phyloP scores from a whole-genome alignment of 345 rosid genomes.

The Lenwebbia sp. region DNA sequence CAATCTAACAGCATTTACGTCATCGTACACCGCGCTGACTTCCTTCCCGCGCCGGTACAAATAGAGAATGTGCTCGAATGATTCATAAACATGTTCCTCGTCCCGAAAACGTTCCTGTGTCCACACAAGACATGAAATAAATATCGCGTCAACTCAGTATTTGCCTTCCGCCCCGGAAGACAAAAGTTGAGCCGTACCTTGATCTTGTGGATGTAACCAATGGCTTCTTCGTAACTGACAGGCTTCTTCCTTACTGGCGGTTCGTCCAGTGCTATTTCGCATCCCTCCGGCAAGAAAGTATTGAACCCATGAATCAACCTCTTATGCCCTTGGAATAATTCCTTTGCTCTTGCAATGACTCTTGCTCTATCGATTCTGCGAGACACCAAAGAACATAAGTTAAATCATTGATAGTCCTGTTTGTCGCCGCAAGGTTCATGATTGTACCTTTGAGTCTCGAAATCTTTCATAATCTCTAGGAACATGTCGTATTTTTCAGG shows the following conservation, averaged over 20 bases:
- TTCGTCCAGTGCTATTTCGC: conserved; percentile 57
- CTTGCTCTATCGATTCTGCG: conserved; percentile 74
- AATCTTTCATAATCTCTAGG: conserved; percentile 82
- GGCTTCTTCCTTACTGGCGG: conserved; percentile 58
- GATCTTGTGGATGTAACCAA: conserved; percentile 17
- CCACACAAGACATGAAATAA: background rate
- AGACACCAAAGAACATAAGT: background rate
- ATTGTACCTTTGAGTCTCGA: conserved; percentile 63
- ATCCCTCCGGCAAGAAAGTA: conserved; percentile 80
- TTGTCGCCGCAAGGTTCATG: background rate
- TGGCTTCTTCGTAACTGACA: conserved; percentile 58
- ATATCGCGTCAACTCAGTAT: background rate
- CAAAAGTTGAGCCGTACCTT: background rate
- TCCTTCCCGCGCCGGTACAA: conserved; percentile 16
- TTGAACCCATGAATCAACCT: conserved; percentile 77
- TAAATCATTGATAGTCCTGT: background rate
- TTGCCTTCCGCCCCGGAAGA: background rate
- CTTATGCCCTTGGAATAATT: conserved; percentile 73
- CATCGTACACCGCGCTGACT: background rate
- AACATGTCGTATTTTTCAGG: conserved; percentile 72
- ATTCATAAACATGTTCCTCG: conserved; percentile 20
- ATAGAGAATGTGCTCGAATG: conserved; percentile 13
- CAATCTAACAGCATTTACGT: background rate
- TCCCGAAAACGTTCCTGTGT: conserved; percentile 20
- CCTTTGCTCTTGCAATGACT: conserved; percentile 77